Evolutionary conservation across 2,329 filamentous ascomycete genomes (phyloP).

Genomic region (Penicillium sp.): DNA sequence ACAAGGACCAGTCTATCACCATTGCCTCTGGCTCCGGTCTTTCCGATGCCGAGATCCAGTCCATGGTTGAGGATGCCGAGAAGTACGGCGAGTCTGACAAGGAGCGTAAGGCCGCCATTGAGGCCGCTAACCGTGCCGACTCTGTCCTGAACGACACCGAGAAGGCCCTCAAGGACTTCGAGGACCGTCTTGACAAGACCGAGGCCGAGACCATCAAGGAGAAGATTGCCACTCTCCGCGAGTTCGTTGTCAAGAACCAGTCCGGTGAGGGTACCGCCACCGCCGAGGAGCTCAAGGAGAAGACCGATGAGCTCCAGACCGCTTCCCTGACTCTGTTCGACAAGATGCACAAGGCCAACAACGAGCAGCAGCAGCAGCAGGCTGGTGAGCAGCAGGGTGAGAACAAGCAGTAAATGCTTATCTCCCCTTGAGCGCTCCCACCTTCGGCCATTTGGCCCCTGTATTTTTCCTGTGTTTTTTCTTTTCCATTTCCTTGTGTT

Average conservation of each 20-base stretch:
- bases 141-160: slow-evolving; percentile 96
- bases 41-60: slow-evolving; percentile 89
- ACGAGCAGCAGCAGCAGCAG: slow-evolving; percentile 61
- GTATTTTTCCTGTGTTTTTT: slow-evolving; percentile 28
- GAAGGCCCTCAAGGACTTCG: slow-evolving; percentile 95
- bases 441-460: slow-evolving; percentile 20
- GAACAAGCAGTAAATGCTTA: slow-evolving; percentile 59
- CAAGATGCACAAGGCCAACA: slow-evolving; percentile 98
- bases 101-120: slow-evolving; percentile 93
- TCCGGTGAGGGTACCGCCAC: slow-evolving; percentile 83
- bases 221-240: slow-evolving; percentile 83
- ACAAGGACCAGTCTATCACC: slow-evolving; percentile 99
- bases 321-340: slow-evolving; percentile 96
- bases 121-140: slow-evolving; percentile 96
- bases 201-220: slow-evolving; percentile 91
- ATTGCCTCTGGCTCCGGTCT: slow-evolving; percentile 97
- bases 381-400: slow-evolving; percentile 53
- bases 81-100: slow-evolving; percentile 93
- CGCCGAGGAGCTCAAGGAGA: slow-evolving; percentile 93
- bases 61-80: slow-evolving; percentile 97
- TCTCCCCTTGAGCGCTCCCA: slow-evolving; percentile 39
- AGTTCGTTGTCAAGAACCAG: slow-evolving; percentile 92
- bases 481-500: slow-evolving; percentile 21
- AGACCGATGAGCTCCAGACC: slow-evolving; percentile 96
- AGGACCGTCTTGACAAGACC: slow-evolving; percentile 93